Base-by-base conservation (phyloP, 2,329 filamentous ascomycete species). In the Monosporascus sp. region DNA sequence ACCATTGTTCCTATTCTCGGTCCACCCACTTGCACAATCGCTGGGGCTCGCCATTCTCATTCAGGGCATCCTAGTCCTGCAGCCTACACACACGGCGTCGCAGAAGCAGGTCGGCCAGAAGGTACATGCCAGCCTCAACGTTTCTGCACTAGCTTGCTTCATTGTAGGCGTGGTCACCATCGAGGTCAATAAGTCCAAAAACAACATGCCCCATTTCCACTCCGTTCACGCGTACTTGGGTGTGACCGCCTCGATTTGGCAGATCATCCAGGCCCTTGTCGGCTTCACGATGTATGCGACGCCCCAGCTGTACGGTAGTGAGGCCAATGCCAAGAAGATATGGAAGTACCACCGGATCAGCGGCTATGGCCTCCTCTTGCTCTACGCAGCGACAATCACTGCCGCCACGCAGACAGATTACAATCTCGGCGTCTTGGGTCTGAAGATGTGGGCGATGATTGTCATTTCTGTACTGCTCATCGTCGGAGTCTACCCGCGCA, bases 311-410 rank as follows among this genome's bases (percentile, higher is more conserved):
- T 95, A 93, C 63, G 92, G 92, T 5, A 85, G 89, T 52, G 84
- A 87, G 58, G 85, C 89, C 26, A 85, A 84, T 3, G 93, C 91
- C 20, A 95, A 92, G 78, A 78, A 78, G 24, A 70, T 96, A 43
- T 97, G 93, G 79, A 97, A 96, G 72, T 96, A 92, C 64, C 94
- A 97, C 70, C 84, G 93, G 31, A 73, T 81, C 51, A 80, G 78
- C 22, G 94, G 93, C 2, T 97, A 99, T 67, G 60, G 84, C 7
- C 74, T 92, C 54, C 72, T 93, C 51, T 65, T 86, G 49, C 64
- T 95, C 62, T 78, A 93, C 57, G 72, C 96, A 57, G 84, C 82
- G 9, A 94, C 92, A 0, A 80, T 96, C 40, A 75, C 80, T 48
- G 86, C 87, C 24, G 89, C 92, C 1, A 90, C 86, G 3, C 78